These are phyloP conservation scores for Heterobasidion occidentale DNA, from an alignment of 1,284 basidiomycete genomes.

Conservation along the genomic window DNA sequence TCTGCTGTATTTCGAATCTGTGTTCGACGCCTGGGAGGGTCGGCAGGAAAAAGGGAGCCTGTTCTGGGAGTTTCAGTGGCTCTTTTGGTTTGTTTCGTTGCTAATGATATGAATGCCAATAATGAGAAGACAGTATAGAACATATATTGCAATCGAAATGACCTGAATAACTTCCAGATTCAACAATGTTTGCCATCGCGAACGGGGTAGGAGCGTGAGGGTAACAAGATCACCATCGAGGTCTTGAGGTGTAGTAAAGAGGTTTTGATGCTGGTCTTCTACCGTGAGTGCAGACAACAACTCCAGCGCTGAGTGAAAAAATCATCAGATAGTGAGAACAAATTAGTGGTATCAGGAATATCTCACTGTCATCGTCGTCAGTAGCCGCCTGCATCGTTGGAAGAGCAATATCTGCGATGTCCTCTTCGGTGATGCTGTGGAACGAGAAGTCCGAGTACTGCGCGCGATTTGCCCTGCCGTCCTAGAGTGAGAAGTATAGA, in stretches of 20 bases:
- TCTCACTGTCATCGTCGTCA: slow-evolving; percentile 57
- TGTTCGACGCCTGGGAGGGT: slow-evolving; percentile 80
- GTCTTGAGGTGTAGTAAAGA: slow-evolving; percentile 81
- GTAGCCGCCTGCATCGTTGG: slow-evolving; percentile 80
- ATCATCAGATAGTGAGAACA: neutral
- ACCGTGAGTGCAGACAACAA: slow-evolving; percentile 48
- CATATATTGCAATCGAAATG: slow-evolving; percentile 14
- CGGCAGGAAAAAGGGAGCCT: slow-evolving; percentile 96
- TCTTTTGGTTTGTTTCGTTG: slow-evolving; percentile 97
- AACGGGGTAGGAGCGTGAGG: slow-evolving; percentile 84
- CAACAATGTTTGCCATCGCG: slow-evolving; percentile 93
- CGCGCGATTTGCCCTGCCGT: slow-evolving; percentile 82
- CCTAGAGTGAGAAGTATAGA: slow-evolving; percentile 1
- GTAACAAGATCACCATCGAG: slow-evolving; percentile 85
- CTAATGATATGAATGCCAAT: slow-evolving; percentile 26
- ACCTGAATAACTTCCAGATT: slow-evolving; percentile 95
- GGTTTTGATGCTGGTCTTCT: slow-evolving; percentile 47
- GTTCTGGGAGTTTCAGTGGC: slow-evolving; percentile 88
- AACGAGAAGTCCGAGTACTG: slow-evolving; percentile 87
- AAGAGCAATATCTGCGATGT: slow-evolving; percentile 61
- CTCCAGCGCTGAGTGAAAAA: slow-evolving; percentile 45
- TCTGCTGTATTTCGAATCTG: slow-evolving; percentile 58
- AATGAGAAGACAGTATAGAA: neutral
- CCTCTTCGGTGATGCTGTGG: slow-evolving; percentile 72
- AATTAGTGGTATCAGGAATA: neutral